These are phyloP conservation scores for Scheffersomyces amazonensis DNA, from an alignment of 805 yeast genomes.

Conservation along the genomic window DNA sequence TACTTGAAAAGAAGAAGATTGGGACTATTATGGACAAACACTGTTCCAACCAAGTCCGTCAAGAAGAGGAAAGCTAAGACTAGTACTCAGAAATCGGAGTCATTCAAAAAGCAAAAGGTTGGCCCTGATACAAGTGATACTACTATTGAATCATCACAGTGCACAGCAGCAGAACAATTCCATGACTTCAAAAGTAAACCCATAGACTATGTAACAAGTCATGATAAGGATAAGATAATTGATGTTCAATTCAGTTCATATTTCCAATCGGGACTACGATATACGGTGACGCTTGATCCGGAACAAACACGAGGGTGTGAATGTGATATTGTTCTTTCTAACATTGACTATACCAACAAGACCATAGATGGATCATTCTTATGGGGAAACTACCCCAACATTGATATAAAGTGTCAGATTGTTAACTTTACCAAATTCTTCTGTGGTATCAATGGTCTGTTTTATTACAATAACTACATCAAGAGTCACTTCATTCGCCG, in stretches of 20 bases:
- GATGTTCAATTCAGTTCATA: conserved; percentile 17
- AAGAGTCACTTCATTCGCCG: conserved; percentile 5
- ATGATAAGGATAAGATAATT: conserved; percentile 15
- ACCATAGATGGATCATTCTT: conserved; percentile 16
- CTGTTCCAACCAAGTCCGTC: too few species aligned
- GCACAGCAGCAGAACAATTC: too few species aligned
- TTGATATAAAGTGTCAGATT: too few species aligned
- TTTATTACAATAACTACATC: conserved; percentile 3
- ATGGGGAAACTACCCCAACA: too few species aligned
- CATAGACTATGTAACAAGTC: too few species aligned
- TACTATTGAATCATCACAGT: too few species aligned
- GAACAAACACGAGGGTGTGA: not conserved
- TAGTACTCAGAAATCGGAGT: too few species aligned
- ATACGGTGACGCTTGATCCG: not conserved
- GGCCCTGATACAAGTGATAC: too few species aligned
- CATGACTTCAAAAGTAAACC: too few species aligned
- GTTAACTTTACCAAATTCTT: conserved; percentile 9
- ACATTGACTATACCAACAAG: conserved; percentile 17
- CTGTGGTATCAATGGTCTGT: conserved; percentile 7
- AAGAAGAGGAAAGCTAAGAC: too few species aligned
- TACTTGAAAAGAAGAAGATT: conserved; percentile 9
- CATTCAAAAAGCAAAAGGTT: too few species aligned
- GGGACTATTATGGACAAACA: conserved; percentile 8
- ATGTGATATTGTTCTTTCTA: conserved; percentile 15
- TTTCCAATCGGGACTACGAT: conserved; percentile 17